Evolutionary conservation across 441 rosid genomes (phyloP).

Genomic region (Mallotus repandus): DNA sequence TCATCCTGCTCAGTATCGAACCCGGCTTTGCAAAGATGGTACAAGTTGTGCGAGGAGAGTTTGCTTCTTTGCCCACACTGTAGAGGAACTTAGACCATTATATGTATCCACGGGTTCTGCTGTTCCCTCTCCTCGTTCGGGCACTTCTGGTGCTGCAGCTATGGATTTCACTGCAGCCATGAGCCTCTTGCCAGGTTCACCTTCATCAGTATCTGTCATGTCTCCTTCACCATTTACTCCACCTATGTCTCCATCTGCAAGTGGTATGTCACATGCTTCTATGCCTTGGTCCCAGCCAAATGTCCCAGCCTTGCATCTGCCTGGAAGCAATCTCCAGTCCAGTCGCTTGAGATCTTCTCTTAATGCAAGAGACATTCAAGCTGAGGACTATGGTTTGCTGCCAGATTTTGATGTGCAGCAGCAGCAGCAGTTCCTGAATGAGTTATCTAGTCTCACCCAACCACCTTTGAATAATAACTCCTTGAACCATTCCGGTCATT

Average conservation of each 20-base stretch:
- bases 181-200: too few relatives aligned
- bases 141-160: too few relatives aligned
- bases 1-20: conserved; percentile 84
- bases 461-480: conserved; percentile 29
- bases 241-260: conserved; percentile 53
- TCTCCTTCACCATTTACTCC: conserved; percentile 50
- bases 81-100: conserved; percentile 63
- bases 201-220: conserved; percentile 41
- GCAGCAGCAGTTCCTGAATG: too few relatives aligned
- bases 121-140: conserved; percentile 42
- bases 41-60: conserved; percentile 61
- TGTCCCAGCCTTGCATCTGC: conserved; percentile 56
- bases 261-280: conserved; percentile 36
- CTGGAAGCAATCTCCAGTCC: conserved; percentile 56
- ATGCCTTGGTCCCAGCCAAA: conserved; percentile 57
- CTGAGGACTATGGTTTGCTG: too few relatives aligned
- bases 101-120: conserved; percentile 53
- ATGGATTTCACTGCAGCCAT: too few relatives aligned
- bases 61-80: conserved; percentile 74
- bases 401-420: too few relatives aligned
- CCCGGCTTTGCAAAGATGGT: conserved; percentile 75
- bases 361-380: too few relatives aligned
- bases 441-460: conserved; percentile 38
- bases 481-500: conserved; percentile 30
- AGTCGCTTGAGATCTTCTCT: conserved; percentile 42